Evolutionary conservation across 2,329 filamentous ascomycete genomes (phyloP).

Genomic region (Scolecobasidium constrictum): DNA sequence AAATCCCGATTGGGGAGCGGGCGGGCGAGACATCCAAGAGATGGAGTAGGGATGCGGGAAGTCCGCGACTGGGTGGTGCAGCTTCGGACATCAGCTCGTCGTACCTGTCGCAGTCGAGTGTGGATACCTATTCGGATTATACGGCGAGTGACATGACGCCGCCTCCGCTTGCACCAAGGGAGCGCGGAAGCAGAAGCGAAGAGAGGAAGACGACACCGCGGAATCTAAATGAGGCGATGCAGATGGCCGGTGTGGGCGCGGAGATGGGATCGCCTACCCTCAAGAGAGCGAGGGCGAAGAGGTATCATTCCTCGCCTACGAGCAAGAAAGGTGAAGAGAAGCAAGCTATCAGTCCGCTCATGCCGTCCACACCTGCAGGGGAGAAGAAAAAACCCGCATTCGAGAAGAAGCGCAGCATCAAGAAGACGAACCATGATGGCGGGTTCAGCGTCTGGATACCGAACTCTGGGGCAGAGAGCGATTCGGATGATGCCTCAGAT

Average conservation of each 20-base stretch:
- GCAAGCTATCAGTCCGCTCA: too few species aligned
- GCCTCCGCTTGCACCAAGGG: neutral
- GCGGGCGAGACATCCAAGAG: conserved; percentile 34
- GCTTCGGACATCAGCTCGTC: neutral
- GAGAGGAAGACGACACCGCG: conserved; percentile 15
- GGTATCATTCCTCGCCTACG: conserved; percentile 19
- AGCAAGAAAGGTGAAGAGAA: too few species aligned
- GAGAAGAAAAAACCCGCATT: too few species aligned
- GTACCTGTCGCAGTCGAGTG: neutral
- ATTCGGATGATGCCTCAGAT: conserved; percentile 22
- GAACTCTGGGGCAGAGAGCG: conserved; percentile 22
- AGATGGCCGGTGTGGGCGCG: conserved; percentile 19
- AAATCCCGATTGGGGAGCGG: conserved; percentile 52
- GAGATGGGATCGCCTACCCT: conserved; percentile 17
- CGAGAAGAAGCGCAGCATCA: too few species aligned
- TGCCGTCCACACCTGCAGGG: too few species aligned
- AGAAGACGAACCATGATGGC: conserved; percentile 10
- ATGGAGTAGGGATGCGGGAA: conserved; percentile 28
- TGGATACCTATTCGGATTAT: too few species aligned
- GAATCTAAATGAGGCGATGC: conserved; percentile 25
- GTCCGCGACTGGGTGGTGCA: conserved; percentile 8
- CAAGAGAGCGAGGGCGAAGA: conserved; percentile 28
- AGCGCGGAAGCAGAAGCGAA: neutral
- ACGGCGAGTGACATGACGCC: neutral
- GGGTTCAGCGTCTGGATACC: conserved; percentile 36